Conservation (phyloP, 306 rosid genomes). For the Dalbergia cultrata region DNA sequence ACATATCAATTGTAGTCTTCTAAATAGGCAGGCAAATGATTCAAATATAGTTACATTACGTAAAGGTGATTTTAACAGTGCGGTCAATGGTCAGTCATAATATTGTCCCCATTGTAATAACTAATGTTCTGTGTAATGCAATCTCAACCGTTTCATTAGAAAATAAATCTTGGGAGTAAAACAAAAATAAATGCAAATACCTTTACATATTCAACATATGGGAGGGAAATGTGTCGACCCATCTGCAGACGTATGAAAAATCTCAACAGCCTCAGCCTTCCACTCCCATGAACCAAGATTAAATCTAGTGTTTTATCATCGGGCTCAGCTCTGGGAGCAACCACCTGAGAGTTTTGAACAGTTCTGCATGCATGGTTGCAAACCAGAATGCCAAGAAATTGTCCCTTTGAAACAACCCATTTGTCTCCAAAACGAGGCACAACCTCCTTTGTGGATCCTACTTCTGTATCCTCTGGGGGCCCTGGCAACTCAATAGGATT, state of each 20-base stretch:
- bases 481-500: conserved; percentile 94
- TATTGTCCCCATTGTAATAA: conserved; percentile 2
- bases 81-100: not conserved
- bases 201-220: conserved; percentile 94
- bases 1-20: conserved; percentile 18
- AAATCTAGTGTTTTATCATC: conserved; percentile 88
- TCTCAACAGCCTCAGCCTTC: conserved; percentile 84
- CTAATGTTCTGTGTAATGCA: conserved; percentile 11
- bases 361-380: conserved; percentile 98
- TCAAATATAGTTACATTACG: conserved; percentile 22
- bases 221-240: conserved; percentile 95
- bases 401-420: conserved; percentile 88
- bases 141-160: not conserved
- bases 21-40: conserved; percentile 35
- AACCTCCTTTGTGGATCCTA: conserved; percentile 67
- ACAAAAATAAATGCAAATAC: conserved; percentile 57
- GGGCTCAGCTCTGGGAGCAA: conserved; percentile 91
- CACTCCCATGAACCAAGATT: conserved; percentile 90
- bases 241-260: conserved; percentile 93
- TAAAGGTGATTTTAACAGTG: conserved; percentile 4
- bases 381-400: conserved; percentile 87
- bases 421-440: conserved; percentile 70
- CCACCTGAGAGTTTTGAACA: conserved; percentile 97
- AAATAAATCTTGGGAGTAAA: conserved; percentile 5
- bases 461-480: conserved; percentile 72